Percentiles rank a stretch among this genome's conserved stretches.
These are phyloP conservation scores for Thymus mandschuricus DNA, from an alignment of 257 asterid genomes.

Conservation along the genomic window DNA sequence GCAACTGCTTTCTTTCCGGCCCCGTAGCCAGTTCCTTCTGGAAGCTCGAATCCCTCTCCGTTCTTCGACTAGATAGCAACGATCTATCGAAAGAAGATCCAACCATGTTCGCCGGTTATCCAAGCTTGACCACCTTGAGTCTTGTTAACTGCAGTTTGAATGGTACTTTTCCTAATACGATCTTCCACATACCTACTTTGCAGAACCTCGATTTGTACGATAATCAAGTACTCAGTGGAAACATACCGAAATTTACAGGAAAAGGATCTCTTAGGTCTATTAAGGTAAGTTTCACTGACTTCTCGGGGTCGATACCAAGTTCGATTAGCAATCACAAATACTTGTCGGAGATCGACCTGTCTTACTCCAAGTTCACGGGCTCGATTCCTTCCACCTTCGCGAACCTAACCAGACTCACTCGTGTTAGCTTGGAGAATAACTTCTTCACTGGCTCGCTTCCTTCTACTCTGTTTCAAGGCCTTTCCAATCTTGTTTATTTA, in stretches of 20 bases:
- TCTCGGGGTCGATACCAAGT: slow-evolving; percentile 40
- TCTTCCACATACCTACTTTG: too few species aligned
- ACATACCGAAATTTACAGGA: background rate
- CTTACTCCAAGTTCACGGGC: background rate
- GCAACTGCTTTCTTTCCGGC: background rate
- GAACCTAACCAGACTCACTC: background rate
- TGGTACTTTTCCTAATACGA: background rate
- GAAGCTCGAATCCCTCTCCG: background rate
- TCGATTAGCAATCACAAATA: slow-evolving; percentile 35
- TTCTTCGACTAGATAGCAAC: background rate
- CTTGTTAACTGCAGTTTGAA: background rate
- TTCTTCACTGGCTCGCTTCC: background rate
- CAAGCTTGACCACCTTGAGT: background rate
- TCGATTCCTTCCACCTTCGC: background rate
- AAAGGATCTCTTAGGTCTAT: slow-evolving; percentile 28
- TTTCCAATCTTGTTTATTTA: background rate
- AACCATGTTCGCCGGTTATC: background rate
- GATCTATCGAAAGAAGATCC: background rate
- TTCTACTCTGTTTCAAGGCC: background rate
- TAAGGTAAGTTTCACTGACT: slow-evolving; percentile 31
- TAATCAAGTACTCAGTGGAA: too few species aligned
- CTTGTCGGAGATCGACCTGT: background rate
- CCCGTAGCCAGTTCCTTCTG: background rate
- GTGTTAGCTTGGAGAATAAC: background rate
- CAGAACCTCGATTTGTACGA: too few species aligned